Evolutionary conservation across 139 green algal species (phyloP), one percentile per base, ranked within the genome.

Genomic region (Trebouxia sp.): DNA sequence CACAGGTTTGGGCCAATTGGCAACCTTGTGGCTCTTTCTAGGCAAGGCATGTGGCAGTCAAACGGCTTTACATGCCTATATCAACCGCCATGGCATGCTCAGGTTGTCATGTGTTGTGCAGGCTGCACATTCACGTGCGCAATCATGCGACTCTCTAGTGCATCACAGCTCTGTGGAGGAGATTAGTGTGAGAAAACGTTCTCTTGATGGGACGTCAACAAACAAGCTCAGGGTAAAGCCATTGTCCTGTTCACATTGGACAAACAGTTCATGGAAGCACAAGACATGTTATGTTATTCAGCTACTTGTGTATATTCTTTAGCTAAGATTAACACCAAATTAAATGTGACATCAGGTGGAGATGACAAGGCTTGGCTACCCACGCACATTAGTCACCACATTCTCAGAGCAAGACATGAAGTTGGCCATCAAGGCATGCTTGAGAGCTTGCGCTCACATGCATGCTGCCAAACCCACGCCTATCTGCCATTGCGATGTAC

Each of bases 161-260:
- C 62, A 72, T 35, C 62, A 72, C 62, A 72, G 62, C 62, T 72
- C 14, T 70, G 58, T 72, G 32, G 62, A 72, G 62, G 62, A 72
- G 14, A 28, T 72, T 43, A 35, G 28, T 26, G 62, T 72, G 0
- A 72, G 62, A 41, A 72, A 72, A 35, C 62, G 62, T 45, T 24
- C 14, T 72, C 39, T 35, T 45, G 62, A 72, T 15, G 28, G 24
- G 32, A 15, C 62, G n/a, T 14, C n/a, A 14, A 72, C 43, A 35
- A 72, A 32, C 62, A 72, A 45, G 62, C 62, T 72, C 47, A 53
- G 47, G 47, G 47, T 53, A 53, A 53, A 17, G 47, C 20, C 47
- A 45, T 28, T 45, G 62, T 35, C 43, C 20, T n/a, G n/a, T n/a
- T n/a, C n/a, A n/a, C n/a, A n/a, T n/a, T n/a, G n/a, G n/a, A n/a